Conservation (phyloP, 805 yeast genomes). For the Saturnispora quitensis region DNA sequence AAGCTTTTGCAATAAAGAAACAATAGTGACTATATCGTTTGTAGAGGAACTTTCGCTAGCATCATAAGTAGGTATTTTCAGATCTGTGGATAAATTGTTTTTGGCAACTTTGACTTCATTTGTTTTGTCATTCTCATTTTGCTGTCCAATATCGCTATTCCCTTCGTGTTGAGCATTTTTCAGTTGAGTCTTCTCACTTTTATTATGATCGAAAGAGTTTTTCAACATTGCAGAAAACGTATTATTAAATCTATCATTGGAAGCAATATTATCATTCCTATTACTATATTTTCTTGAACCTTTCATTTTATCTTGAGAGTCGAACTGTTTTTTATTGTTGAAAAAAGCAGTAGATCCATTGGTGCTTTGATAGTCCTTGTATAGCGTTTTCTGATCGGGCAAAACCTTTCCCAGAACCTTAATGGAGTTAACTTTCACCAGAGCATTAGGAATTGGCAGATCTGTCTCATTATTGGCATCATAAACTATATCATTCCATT, state of each 20-base stretch:
- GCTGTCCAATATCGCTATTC: neutral
- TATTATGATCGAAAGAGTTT: neutral
- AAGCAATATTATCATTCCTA: neutral
- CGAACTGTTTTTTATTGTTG: neutral
- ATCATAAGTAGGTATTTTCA: neutral
- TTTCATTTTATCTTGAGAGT: neutral
- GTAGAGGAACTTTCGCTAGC: neutral
- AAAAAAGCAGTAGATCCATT: neutral
- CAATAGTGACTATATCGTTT: neutral
- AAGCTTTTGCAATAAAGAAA: neutral
- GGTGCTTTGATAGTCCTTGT: neutral
- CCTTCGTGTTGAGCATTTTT: neutral
- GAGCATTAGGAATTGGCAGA: neutral
- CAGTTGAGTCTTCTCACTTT: neutral
- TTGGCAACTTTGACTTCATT: neutral
- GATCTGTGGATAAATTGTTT: neutral
- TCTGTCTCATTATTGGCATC: slow-evolving; percentile 4
- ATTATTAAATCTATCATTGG: neutral
- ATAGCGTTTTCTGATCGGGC: slow-evolving; percentile 2
- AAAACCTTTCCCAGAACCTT: neutral
- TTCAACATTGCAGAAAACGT: neutral
- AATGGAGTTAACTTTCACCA: neutral
- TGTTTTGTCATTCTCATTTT: neutral
- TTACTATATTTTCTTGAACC: neutral
- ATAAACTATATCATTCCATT: slow-evolving; percentile 1